Conservation (phyloP, 1,284 basidiomycete species). For the Paramarasmius palmivorus region DNA sequence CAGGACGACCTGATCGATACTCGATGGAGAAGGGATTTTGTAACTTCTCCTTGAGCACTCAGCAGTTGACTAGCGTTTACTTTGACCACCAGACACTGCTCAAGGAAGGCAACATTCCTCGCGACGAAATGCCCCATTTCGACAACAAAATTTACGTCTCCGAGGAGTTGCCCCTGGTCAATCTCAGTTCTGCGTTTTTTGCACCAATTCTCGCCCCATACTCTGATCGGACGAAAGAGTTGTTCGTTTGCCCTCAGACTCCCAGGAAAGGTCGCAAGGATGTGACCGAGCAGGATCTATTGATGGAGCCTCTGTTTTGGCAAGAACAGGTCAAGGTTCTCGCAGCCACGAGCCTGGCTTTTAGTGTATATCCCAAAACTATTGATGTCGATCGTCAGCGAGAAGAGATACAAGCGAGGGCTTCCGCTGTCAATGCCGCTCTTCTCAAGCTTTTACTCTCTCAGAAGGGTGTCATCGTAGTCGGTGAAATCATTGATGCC, state of each 20-base stretch:
- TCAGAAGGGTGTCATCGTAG: neutral
- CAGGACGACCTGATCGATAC: too few species aligned
- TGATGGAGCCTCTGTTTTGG: neutral
- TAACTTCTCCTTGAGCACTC: neutral
- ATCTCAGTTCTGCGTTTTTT: neutral
- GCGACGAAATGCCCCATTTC: neutral
- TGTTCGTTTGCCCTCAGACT: neutral
- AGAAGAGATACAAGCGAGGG: neutral
- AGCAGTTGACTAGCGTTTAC: neutral
- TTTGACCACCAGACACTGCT: neutral
- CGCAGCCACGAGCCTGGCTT: neutral
- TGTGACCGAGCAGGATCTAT: neutral
- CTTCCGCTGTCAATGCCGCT: neutral
- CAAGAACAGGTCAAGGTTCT: neutral
- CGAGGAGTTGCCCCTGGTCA: neutral
- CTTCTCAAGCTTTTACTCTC: neutral
- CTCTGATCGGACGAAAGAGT: neutral
- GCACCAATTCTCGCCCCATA: neutral
- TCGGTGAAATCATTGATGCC: neutral
- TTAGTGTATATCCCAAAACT: neutral
- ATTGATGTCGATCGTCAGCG: neutral
- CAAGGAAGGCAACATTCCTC: neutral
- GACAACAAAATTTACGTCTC: neutral
- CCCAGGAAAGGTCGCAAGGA: neutral
- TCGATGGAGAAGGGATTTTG: too few species aligned